Conservation (phyloP, 176 grass and related monocot species). For the Juncus effusus region DNA sequence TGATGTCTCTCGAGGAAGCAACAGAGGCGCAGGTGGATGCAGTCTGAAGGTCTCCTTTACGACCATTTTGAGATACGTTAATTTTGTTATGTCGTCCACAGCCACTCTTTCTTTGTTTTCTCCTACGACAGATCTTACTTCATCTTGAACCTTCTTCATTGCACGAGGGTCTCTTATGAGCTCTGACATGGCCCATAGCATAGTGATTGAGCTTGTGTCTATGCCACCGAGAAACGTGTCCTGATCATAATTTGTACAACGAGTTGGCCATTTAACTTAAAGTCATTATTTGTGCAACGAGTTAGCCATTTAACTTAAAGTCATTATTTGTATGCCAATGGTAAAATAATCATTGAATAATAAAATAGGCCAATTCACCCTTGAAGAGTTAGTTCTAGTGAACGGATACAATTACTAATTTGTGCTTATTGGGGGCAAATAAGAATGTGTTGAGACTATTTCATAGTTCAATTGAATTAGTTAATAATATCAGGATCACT, state of each 20-base stretch:
- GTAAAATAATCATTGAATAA: too few relatives aligned
- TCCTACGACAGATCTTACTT: conserved; percentile 1
- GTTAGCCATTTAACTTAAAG: too few relatives aligned
- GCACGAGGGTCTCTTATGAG: conserved; percentile 29
- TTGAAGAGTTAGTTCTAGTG: too few relatives aligned
- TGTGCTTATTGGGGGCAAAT: too few relatives aligned
- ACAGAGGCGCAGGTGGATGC: conserved; percentile 25
- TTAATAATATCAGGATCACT: too few relatives aligned
- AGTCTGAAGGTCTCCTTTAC: conserved; percentile 43
- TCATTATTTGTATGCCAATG: too few relatives aligned
- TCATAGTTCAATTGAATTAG: too few relatives aligned
- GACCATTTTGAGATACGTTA: conserved; percentile 46
- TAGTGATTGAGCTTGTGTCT: conserved; percentile 28
- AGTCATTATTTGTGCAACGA: neutral
- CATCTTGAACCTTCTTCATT: neutral
- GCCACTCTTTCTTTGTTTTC: conserved; percentile 21
- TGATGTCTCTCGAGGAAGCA: conserved; percentile 34
- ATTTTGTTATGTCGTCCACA: conserved; percentile 14
- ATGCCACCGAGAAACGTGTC: conserved; percentile 37
- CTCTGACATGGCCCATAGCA: conserved; percentile 40
- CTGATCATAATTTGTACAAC: conserved; percentile 4
- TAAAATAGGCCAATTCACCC: too few relatives aligned
- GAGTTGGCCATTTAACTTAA: neutral
- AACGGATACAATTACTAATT: too few relatives aligned
- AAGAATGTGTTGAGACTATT: too few relatives aligned